Base-by-base conservation (phyloP, 345 rosid species). In the Mallotus nudiflorus region DNA sequence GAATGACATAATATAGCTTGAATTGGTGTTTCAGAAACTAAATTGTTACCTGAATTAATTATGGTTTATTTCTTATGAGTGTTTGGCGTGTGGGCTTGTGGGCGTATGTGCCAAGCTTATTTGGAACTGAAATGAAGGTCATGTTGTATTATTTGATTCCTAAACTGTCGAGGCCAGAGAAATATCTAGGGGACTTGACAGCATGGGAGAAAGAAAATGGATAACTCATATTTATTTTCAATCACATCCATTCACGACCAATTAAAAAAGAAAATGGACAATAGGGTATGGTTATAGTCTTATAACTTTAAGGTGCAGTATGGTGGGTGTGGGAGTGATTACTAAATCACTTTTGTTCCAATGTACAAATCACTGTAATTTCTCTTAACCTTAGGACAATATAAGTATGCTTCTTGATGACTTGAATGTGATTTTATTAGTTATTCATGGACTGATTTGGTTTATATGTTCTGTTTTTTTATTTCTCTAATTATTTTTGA, bases 81-180 rank as follows among this genome's bases (percentile, higher is more conserved):
- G 42, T 18, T 29, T 57, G 31, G 39, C 40, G 35, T 59, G 25
- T 31, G 13, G 37, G 27, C 27, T 33, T 27, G 46, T 42, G 46
- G 9, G 1, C 14, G 14, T 42, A 12, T 1, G 11, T 56, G 4
- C n/a, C 27, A 2, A 53, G 44, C 3, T 37, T 59, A 40, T n/a
- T 59, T 59, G 25, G 28, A 33, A 29, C 22, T 33, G 9, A 29
- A 15, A 42, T 13, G 20, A 25, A 54, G 62, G 22, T 28, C 18
- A 20, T n/a, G 24, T 39, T 42, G 2, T 39, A 6, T 28, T 22
- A 35, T 62, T 20, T 66, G 29, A 62, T 54, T 24, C 64, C 74
- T 73, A 45, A 48, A 56, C 63, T 82, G 56, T 70, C 91, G 99
- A 91, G 97, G 87, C 99, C 99, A 60, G 99, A 96, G 76, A 92